phyloP scores from a whole-genome alignment of 345 rosid genomes.

The Garcia nutans region DNA sequence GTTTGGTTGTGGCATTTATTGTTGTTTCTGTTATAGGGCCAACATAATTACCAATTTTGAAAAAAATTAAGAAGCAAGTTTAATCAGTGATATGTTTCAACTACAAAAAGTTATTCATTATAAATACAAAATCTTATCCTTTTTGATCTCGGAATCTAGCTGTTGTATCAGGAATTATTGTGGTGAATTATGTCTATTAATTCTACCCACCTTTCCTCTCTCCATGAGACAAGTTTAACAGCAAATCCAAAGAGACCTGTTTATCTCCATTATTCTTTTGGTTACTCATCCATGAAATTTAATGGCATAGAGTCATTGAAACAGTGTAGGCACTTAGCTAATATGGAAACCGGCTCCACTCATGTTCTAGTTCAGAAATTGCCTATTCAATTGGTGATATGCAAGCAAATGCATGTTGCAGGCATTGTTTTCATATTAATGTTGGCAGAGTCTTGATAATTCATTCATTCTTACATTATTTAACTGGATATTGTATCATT shows the following conservation, averaged over 20 bases:
- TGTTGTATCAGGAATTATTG: background rate
- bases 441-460: background rate
- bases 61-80: background rate
- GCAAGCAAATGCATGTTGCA: background rate
- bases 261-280: background rate
- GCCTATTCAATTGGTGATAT: background rate
- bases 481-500: constrained; percentile 6
- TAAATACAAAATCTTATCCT: background rate
- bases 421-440: background rate
- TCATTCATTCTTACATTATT: background rate
- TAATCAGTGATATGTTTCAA: background rate
- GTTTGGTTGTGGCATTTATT: background rate
- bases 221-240: background rate
- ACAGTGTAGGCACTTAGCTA: background rate
- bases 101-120: background rate
- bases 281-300: background rate
- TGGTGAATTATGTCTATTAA: background rate
- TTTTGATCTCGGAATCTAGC: background rate
- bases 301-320: background rate
- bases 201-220: background rate
- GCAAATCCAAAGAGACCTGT: background rate
- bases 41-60: background rate
- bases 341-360: background rate
- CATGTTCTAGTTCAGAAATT: background rate
- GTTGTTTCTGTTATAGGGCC: constrained; percentile 5